phyloP scores from a whole-genome alignment of 257 asterid species.

The Penstemon eatonii region DNA sequence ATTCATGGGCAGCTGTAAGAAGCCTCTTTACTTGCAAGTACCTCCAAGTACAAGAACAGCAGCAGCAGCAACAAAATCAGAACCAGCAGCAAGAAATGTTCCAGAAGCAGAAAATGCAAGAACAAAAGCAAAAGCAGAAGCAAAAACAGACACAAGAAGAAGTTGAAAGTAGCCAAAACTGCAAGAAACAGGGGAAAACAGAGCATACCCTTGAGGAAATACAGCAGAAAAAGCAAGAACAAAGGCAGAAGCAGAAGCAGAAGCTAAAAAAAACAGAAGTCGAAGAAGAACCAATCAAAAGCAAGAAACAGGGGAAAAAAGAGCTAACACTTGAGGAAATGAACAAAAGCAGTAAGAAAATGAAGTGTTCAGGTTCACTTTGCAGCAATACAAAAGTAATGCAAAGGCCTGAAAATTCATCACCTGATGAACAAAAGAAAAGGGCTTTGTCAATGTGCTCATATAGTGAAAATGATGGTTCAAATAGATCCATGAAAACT shows the following conservation, averaged over 20 bases:
- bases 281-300: neutral
- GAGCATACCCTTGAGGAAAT: conserved; percentile 31
- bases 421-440: conserved; percentile 40
- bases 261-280: conserved; percentile 3
- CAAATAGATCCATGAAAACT: conserved; percentile 44
- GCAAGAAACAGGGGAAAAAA: conserved; percentile 27
- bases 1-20: conserved; percentile 87
- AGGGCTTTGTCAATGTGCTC: conserved; percentile 29
- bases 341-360: conserved; percentile 51
- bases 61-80: conserved; percentile 34
- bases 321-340: conserved; percentile 34
- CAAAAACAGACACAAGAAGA: conserved; percentile 24
- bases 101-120: conserved; percentile 23
- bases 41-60: conserved; percentile 57
- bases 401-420: conserved; percentile 60
- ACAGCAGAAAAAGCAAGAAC: conserved; percentile 18
- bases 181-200: conserved; percentile 29
- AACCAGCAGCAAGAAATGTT: conserved; percentile 4
- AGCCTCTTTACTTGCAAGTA: conserved; percentile 91
- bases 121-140: conserved; percentile 22
- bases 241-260: conserved; percentile 15
- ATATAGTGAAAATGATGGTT: conserved; percentile 28
- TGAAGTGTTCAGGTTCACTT: conserved; percentile 76
- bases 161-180: neutral
- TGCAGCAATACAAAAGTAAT: conserved; percentile 83